Conservation (phyloP, 257 asterid genomes). For the Lavandula angustifolia region DNA sequence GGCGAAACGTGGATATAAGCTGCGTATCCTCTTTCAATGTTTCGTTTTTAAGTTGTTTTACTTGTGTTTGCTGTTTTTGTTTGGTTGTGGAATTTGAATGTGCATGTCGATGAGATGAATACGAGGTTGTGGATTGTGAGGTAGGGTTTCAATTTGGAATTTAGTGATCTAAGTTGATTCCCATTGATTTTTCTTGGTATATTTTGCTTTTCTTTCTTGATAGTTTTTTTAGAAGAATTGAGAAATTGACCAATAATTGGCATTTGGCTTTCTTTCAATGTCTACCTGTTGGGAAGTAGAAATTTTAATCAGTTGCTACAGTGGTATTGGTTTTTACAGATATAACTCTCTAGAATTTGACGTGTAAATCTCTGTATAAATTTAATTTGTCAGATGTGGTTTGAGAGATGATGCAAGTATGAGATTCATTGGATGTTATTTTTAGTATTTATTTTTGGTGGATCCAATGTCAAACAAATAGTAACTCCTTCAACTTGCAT, state of each 20-base stretch:
- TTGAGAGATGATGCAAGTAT: constrained; percentile 2
- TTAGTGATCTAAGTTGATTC: constrained; percentile 35
- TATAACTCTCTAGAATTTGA: background rate
- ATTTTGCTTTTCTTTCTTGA: constrained; percentile 21
- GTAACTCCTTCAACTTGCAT: constrained; percentile 11
- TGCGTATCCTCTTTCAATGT: constrained; percentile 77
- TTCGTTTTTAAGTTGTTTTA: constrained; percentile 10
- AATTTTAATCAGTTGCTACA: constrained; percentile 5
- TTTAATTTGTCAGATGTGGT: constrained; percentile 17
- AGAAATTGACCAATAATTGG: constrained; percentile 13
- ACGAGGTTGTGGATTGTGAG: constrained; percentile 19
- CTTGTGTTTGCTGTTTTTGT: constrained; percentile 1
- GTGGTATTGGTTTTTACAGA: constrained; percentile 20
- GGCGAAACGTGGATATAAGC: constrained; percentile 93
- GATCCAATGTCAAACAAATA: constrained; percentile 5
- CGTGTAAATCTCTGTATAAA: background rate
- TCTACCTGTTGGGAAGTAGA: constrained; percentile 3
- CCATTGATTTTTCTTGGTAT: constrained; percentile 2
- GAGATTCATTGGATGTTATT: background rate
- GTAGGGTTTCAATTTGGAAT: constrained; percentile 38
- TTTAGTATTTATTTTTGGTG: background rate
- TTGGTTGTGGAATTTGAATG: constrained; percentile 34
- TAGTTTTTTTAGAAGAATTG: constrained; percentile 14
- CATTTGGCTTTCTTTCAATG: background rate
- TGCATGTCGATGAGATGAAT: constrained; percentile 37